Evolutionary conservation across 2,329 filamentous ascomycete genomes (phyloP).

Genomic region (Xylariaceae sp.): DNA sequence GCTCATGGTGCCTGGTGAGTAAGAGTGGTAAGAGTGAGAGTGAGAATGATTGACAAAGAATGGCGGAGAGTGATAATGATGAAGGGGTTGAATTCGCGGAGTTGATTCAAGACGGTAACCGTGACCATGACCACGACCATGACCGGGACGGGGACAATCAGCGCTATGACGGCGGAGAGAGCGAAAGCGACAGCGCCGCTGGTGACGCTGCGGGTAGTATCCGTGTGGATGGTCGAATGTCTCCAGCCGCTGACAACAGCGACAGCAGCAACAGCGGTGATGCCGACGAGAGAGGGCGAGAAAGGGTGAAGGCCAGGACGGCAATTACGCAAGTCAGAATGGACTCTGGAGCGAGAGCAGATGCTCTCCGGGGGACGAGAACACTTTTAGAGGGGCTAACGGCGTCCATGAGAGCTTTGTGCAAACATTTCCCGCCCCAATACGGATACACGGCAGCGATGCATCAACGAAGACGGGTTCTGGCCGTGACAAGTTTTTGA

Average conservation of each 20-base stretch:
- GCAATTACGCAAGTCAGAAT: not conserved
- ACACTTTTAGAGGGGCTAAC: slow-evolving; percentile 14
- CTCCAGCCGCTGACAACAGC: not conserved
- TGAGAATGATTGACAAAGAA: not conserved
- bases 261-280: not conserved
- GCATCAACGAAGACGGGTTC: slow-evolving; percentile 15
- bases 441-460: slow-evolving; percentile 22
- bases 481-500: slow-evolving; percentile 18
- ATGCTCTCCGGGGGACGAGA: slow-evolving; percentile 12
- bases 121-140: not conserved
- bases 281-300: slow-evolving; percentile 3
- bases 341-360: slow-evolving; percentile 3
- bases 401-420: slow-evolving; percentile 21
- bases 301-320: not conserved
- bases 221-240: not conserved
- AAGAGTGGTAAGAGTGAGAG: not conserved
- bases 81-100: not conserved
- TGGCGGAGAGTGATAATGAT: not conserved
- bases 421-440: slow-evolving; percentile 19
- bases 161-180: not conserved
- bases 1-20: slow-evolving; percentile 18
- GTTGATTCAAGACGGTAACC: not conserved
- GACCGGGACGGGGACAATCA: not conserved
- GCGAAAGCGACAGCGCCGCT: not conserved
- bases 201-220: not conserved